phyloP scores from a whole-genome alignment of 2,329 filamentous ascomycete genomes.

The Pseudocercospora fuligena region DNA sequence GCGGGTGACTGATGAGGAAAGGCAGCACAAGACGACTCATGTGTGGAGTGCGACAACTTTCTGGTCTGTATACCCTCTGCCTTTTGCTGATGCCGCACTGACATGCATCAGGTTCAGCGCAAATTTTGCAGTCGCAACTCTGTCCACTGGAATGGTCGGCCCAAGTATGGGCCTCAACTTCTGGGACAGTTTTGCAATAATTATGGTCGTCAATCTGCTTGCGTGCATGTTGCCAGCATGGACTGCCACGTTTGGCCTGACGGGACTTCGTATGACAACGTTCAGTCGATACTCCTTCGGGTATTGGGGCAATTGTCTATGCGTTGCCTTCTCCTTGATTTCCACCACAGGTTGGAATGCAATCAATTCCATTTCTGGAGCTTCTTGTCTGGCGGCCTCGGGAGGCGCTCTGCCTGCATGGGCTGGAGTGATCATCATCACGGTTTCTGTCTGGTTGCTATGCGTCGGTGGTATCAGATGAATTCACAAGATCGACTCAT shows the following conservation, averaged over 20 bases:
- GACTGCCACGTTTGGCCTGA: constrained; percentile 23
- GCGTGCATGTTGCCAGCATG: constrained; percentile 21
- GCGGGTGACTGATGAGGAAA: constrained; percentile 19
- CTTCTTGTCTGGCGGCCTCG: constrained; percentile 20
- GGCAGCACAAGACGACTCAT: constrained; percentile 14
- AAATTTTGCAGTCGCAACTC: constrained; percentile 25
- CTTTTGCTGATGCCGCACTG: background rate
- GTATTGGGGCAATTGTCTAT: constrained; percentile 21
- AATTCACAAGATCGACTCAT: constrained; percentile 22
- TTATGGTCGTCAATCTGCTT: constrained; percentile 22
- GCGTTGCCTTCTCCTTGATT: constrained; percentile 19
- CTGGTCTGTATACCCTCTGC: constrained; percentile 7
- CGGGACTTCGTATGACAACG: constrained; percentile 25
- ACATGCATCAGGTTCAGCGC: constrained; percentile 18
- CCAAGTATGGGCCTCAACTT: constrained; percentile 22
- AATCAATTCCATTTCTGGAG: constrained; percentile 19
- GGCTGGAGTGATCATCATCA: constrained; percentile 24
- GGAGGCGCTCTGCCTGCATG: constrained; percentile 18
- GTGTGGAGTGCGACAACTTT: constrained; percentile 22
- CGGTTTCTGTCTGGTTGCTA: constrained; percentile 19
- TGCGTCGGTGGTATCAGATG: constrained; percentile 21
- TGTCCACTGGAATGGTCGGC: constrained; percentile 25
- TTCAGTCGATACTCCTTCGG: constrained; percentile 24
- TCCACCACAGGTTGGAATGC: constrained; percentile 23
- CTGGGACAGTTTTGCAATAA: constrained; percentile 24